Base-by-base conservation (phyloP, 2,329 filamentous ascomycete species). In the Sporothrix sp. region DNA sequence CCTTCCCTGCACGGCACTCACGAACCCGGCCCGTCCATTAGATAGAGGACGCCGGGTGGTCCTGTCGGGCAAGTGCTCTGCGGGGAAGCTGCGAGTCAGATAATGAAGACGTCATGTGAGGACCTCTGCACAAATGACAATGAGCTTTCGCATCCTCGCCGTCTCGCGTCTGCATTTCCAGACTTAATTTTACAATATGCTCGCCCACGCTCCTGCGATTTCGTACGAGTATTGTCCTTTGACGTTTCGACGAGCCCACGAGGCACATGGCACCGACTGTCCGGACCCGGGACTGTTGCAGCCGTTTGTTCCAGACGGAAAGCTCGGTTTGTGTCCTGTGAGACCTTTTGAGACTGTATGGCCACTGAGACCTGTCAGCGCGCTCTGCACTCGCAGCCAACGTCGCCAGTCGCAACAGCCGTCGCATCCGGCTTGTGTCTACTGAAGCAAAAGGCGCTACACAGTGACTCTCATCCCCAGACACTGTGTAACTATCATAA, bases 221-320 rank as follows among this genome's bases (percentile, higher is more conserved):
- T n/a, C n/a, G n/a, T n/a, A n/a, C n/a, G n/a, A n/a, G n/a, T 25
- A 13, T 39, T 13, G 4, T 39, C 20, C 7, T 18, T 13, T 13
- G 13, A 8, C 20, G 21, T 10, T 14, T 33, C 37, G 27, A n/a
- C 30, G 14, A 40, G 10, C 14, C 28, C 18, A 20, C 36, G 10
- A 21, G 9, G 16, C 6, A 8, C 25, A 21, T 32, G 37, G 37
- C 37, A 42, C 37, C 46, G 30, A 33, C 46, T 49, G 37, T 16
- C 37, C 30, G 36, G 36, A 42, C 35, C 37, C 46, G 46, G 42
- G 18, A 13, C 23, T 42, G 46, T 49, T 35, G 28, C 37, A 49
- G 35, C 36, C 35, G 27, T 11, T 11, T 20, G 33, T 30, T 30
- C 25, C 35, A 39, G 35, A 36, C 35, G 18, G 23, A 16, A 39